A percentile compares a stretch with the other conserved stretches of the same genome.
These are phyloP conservation scores for Phytophthora parvispora DNA, from an alignment of 352 stramenopile species.

Conservation along the genomic window DNA sequence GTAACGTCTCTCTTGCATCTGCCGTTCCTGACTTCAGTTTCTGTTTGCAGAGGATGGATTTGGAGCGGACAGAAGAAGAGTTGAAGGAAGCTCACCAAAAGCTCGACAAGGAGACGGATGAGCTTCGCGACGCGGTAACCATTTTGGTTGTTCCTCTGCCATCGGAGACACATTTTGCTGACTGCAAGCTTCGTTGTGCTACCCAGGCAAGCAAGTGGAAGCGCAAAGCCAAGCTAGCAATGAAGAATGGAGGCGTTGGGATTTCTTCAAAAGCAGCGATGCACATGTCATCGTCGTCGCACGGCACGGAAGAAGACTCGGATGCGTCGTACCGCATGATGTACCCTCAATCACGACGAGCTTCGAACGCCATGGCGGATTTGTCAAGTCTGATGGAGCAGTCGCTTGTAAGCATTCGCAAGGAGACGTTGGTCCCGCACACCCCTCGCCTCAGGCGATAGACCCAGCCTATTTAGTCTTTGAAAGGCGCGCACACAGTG, in stretches of 20 bases:
- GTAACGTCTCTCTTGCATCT: not conserved
- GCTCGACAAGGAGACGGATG: slow-evolving; percentile 73
- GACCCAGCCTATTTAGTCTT: slow-evolving; percentile 10
- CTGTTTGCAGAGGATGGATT: slow-evolving; percentile 40
- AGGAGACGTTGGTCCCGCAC: slow-evolving; percentile 40
- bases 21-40: not conserved
- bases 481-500: slow-evolving; percentile 16
- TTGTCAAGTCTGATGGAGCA: slow-evolving; percentile 86
- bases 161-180: not conserved
- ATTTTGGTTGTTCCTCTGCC: not conserved
- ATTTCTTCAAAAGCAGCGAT: slow-evolving; percentile 25
- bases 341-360: slow-evolving; percentile 51
- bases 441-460: slow-evolving; percentile 13
- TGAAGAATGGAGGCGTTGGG: slow-evolving; percentile 33
- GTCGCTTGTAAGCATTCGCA: slow-evolving; percentile 72
- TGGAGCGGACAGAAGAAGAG: slow-evolving; percentile 58
- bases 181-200: slow-evolving; percentile 2
- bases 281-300: slow-evolving; percentile 64
- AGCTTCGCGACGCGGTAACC: slow-evolving; percentile 64
- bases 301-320: slow-evolving; percentile 68
- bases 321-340: slow-evolving; percentile 66
- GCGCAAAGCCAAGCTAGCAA: slow-evolving; percentile 71
- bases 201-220: slow-evolving; percentile 66
- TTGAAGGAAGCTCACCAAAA: slow-evolving; percentile 64
- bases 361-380: slow-evolving; percentile 79